Percentiles rank a stretch among this genome's conserved stretches.
phyloP scores from a whole-genome alignment of 306 rosid species.

The Ormosia semicastrata region DNA sequence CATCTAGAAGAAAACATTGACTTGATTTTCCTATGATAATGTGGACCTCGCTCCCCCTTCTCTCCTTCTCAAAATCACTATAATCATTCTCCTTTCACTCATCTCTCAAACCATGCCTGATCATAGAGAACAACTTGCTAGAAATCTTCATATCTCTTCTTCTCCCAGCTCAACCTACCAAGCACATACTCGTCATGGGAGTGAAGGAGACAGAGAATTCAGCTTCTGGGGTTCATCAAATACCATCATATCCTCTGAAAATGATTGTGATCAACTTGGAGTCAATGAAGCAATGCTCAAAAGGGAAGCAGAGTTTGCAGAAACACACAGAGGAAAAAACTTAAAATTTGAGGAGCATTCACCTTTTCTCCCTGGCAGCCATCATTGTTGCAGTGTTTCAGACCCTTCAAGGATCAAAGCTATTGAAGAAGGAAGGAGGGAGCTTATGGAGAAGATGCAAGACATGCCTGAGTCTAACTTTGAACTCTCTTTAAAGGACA shows the following conservation, averaged over 20 bases:
- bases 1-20: constrained; percentile 22
- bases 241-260: not conserved
- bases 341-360: constrained; percentile 29
- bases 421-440: constrained; percentile 50
- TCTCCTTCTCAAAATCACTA: constrained; percentile 13
- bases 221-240: constrained; percentile 50
- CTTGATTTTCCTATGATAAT: constrained; percentile 17
- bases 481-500: constrained; percentile 72
- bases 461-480: constrained; percentile 58
- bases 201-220: constrained; percentile 50
- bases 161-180: constrained; percentile 28
- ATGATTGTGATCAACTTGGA: constrained; percentile 10
- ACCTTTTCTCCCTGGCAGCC: constrained; percentile 36
- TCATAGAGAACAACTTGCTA: constrained; percentile 17
- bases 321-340: not conserved
- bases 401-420: constrained; percentile 35
- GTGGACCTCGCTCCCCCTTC: not conserved
- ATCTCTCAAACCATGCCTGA: constrained; percentile 41
- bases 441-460: constrained; percentile 55
- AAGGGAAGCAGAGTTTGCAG: constrained; percentile 13
- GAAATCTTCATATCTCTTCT: not conserved
- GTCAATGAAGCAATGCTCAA: constrained; percentile 28
- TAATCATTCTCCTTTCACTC: constrained; percentile 19
- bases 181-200: constrained; percentile 23
- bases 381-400: constrained; percentile 20